A percentile compares a stretch with the other conserved stretches of the same genome.
phyloP scores from a whole-genome alignment of 495 filamentous ascomycete genomes.

The Penicillium steckii region DNA sequence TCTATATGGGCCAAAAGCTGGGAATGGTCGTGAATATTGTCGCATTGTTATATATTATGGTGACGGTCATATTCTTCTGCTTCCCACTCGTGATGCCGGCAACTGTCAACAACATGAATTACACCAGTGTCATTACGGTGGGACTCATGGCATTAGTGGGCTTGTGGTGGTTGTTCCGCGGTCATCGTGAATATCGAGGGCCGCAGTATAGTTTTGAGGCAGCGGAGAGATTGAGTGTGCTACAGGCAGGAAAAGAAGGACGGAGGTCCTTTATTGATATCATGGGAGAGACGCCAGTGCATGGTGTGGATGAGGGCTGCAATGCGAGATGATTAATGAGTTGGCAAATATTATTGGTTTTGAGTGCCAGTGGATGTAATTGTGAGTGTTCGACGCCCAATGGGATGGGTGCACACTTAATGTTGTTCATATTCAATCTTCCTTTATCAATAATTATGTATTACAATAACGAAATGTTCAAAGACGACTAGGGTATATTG shows the following conservation, averaged over 20 bases:
- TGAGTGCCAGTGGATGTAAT: no score
- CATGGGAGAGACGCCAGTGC: constrained; percentile 2
- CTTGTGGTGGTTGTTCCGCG: constrained; percentile 32
- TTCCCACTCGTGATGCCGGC: constrained; percentile 61
- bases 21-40: constrained; percentile 57
- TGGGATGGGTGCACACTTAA: no score
- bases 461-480: no score
- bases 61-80: constrained; percentile 71
- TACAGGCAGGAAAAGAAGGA: constrained; percentile 24
- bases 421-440: no score
- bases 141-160: constrained; percentile 47
- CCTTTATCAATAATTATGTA: no score
- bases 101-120: constrained; percentile 63
- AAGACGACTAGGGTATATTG: no score
- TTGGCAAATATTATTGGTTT: not conserved
- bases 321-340: constrained; percentile 3
- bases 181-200: constrained; percentile 28
- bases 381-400: no score
- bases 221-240: constrained; percentile 25
- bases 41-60: constrained; percentile 58
- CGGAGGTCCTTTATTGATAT: constrained; percentile 25
- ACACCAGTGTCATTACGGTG: constrained; percentile 60
- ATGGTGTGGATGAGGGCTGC: constrained; percentile 6
- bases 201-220: constrained; percentile 34
- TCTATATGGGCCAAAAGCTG: constrained; percentile 58